Base-by-base conservation (phyloP, 306 rosid genomes). In the Sindora glabra region DNA sequence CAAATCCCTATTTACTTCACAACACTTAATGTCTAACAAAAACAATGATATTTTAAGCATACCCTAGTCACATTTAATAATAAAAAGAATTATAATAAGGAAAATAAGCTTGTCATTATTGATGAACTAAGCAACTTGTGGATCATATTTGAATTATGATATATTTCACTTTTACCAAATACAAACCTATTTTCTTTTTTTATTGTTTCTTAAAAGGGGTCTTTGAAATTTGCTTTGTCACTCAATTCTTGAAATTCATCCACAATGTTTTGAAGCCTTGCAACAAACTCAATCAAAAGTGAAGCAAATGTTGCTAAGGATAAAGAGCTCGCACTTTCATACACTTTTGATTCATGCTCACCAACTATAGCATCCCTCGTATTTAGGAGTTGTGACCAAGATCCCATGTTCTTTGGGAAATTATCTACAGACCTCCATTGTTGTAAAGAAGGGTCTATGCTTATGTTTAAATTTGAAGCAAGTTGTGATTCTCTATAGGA, bases 181-280 rank as follows among this genome's bases (percentile, higher is more conserved):
- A n/a, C n/a, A n/a, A n/a, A n/a, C n/a, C n/a, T n/a, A n/a, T n/a
- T n/a, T n/a, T 78, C 80, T 50, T 72, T 61, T 18, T 63, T 8
- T 10, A 64, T 57, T 6, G 72, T 46, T 26, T 62, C 32, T 0
- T 77, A 83, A 19, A 38, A 24, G 3, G 81, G 91, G 16, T 84
- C 86, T 64, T 62, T 79, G 51, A 87, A 87, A 10, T 79, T 79
- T 11, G 95, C 95, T 29, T 64, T 77, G 69, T 79, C 71, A 24
- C 89, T 67, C 1, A 87, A 84, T 73, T 76, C 86, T 60, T 72
- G 64, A 56, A 79, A 84, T 33, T 79, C 95, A 70, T 74, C 74
- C 27, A 84, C 95, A 19, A 87, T 68, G 75, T 87, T 84, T 51
- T 84, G 91, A 75, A 84, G 95, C 75, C 95, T 78, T 11, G 95